phyloP scores from a whole-genome alignment of 2,329 filamentous ascomycete species.

The Graphium sp. region DNA sequence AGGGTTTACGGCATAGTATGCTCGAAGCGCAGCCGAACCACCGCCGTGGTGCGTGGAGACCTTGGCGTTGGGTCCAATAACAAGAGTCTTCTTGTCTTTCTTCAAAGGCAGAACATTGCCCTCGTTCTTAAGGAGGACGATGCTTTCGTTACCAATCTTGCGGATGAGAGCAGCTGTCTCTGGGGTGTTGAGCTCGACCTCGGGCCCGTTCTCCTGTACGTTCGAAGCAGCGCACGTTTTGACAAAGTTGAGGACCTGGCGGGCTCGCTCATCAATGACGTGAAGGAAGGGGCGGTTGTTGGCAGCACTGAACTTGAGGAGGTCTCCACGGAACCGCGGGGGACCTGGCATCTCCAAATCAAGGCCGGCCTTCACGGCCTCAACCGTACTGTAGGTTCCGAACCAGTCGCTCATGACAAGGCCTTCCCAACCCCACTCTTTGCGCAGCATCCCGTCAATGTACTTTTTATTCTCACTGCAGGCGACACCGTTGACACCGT shows the following conservation, averaged over 20 bases:
- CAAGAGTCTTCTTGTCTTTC: conserved; percentile 41
- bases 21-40: conserved; percentile 41
- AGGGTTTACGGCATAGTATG: conserved; percentile 55
- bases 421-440: conserved; percentile 41
- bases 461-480: conserved; percentile 35
- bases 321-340: conserved; percentile 29
- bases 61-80: conserved; percentile 42
- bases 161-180: conserved; percentile 49
- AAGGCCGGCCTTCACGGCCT: conserved; percentile 30
- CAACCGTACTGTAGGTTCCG: conserved; percentile 36
- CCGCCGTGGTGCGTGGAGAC: conserved; percentile 43
- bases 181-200: conserved; percentile 36
- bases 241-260: conserved; percentile 39
- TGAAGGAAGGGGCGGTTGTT: conserved; percentile 38
- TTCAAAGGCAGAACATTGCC: conserved; percentile 43
- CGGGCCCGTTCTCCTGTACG: conserved; percentile 35
- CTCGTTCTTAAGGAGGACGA: conserved; percentile 61
- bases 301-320: conserved; percentile 31
- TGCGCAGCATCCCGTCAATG: conserved; percentile 30
- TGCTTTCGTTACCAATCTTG: conserved; percentile 48
- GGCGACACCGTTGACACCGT: conserved; percentile 38
- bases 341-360: conserved; percentile 46
- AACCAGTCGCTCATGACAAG: conserved; percentile 44
- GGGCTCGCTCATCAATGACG: conserved; percentile 39
- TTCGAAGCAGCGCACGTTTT: conserved; percentile 36